Percentiles rank a stretch among this genome's conserved stretches.
These are phyloP conservation scores for Mortierella hygrophila DNA, from an alignment of 192 early-diverging fungal species.

Conservation along the genomic window DNA sequence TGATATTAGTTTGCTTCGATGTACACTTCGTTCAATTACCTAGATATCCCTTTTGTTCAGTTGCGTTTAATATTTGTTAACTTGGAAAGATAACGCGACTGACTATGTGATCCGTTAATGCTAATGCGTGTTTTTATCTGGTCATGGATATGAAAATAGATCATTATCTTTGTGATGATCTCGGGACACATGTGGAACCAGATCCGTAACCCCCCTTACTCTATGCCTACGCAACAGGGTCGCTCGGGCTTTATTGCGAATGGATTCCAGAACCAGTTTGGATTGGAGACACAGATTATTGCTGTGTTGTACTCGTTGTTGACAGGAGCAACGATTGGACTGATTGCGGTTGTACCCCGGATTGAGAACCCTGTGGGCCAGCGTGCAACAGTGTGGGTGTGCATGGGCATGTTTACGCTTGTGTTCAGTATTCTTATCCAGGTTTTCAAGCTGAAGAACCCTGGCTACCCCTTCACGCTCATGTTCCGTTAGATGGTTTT, in stretches of 20 bases:
- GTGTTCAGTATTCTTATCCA: conserved; percentile 74
- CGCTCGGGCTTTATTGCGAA: conserved; percentile 70
- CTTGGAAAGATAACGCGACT: too few relatives aligned
- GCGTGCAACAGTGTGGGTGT: conserved; percentile 73
- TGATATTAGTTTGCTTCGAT: too few relatives aligned
- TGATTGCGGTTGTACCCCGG: conserved; percentile 66
- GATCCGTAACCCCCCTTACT: conserved; percentile 81
- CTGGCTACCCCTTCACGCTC: conserved; percentile 77
- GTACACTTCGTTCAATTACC: too few relatives aligned
- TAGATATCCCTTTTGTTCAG: too few relatives aligned
- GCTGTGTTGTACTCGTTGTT: conserved; percentile 75
- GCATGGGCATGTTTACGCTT: conserved; percentile 76
- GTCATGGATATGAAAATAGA: conserved; percentile 24
- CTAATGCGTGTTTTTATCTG: not conserved
- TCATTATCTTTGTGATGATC: conserved; percentile 76
- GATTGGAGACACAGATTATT: conserved; percentile 80
- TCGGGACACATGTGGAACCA: conserved; percentile 92
- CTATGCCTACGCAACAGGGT: conserved; percentile 63
- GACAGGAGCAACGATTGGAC: conserved; percentile 65
- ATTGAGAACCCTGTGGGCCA: conserved; percentile 69
- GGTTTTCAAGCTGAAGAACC: conserved; percentile 80
- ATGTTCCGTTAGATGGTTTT: conserved; percentile 50
- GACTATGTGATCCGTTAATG: not conserved
- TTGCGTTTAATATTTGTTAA: too few relatives aligned
- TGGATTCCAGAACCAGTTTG: conserved; percentile 80